Evolutionary conservation across 2,329 filamentous ascomycete species (phyloP), one percentile per base, ranked within the genome.

Genomic region (Nannizziopsis barbatae): DNA sequence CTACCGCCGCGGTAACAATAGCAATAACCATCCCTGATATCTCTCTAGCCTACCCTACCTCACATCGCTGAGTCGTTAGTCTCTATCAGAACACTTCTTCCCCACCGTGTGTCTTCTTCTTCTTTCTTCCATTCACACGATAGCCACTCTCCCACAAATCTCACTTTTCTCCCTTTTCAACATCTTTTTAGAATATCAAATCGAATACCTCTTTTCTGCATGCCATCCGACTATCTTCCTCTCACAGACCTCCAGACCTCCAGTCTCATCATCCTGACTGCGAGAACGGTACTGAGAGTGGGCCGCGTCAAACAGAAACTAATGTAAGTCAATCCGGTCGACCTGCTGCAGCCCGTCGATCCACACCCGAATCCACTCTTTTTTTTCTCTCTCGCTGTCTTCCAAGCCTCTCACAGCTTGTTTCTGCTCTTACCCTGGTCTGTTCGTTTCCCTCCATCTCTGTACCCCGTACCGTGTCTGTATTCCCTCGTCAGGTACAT

Each of bases 161-260:
- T 27, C 22, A 27, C 22, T 27, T 27, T 27, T 7, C 7, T 27
- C 22, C 3, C 7, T 27, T 27, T 7, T 4, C 3, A 27, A 27
- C 7, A 27, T 27, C 22, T n/a, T n/a, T n/a, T n/a, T n/a, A n/a
- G n/a, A n/a, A n/a, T n/a, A n/a, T n/a, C 22, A 27, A 27, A 27
- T 27, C 22, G 22, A 27, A 27, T 27, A 27, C 22, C n/a, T 27
- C 22, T 27, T 27, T 27, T 27, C 22, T 27, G 22, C 7, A 27
- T 27, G 22, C 22, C 22, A 27, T 27, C 22, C 22, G 22, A 27
- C 22, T 27, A 27, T 27, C 22, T 27, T 27, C 22, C 22, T 27
- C 22, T 27, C 42, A 35, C 42, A 44, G 31, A 35, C 42, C 42
- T 35, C 42, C 42, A 18, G 15, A 10, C 33, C 42, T 36, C 20